These are phyloP conservation scores for Cystobasidium onofrii DNA, from an alignment of 768 basidiomycete species.

Conservation along the genomic window DNA sequence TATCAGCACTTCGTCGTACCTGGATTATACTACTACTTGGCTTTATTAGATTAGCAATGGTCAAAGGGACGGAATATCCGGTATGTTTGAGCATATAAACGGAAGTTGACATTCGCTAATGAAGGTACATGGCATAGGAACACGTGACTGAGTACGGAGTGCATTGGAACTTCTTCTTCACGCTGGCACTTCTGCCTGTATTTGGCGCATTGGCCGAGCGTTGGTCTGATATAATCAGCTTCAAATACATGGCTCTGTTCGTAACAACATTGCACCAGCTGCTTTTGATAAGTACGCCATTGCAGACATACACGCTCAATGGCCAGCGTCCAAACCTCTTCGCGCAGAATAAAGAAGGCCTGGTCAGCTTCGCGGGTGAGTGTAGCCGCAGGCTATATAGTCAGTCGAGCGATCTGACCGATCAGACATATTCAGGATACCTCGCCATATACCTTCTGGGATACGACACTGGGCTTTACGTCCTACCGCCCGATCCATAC, in stretches of 20 bases:
- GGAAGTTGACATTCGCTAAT: no score
- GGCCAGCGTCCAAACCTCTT: constrained; percentile 59
- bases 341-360: constrained; percentile 82
- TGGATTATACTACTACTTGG: constrained; percentile 66
- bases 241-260: constrained; percentile 58
- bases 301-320: constrained; percentile 60
- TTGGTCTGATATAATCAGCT: constrained; percentile 54
- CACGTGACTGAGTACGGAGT: constrained; percentile 92
- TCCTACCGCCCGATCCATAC: constrained; percentile 57
- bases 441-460: constrained; percentile 82
- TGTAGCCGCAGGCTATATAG: neutral
- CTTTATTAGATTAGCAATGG: constrained; percentile 65
- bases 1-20: constrained; percentile 55
- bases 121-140: no score
- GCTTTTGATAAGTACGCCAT: constrained; percentile 52
- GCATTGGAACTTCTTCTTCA: constrained; percentile 99
- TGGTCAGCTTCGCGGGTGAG: constrained; percentile 68
- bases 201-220: constrained; percentile 61
- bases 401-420: neutral
- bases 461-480: constrained; percentile 65
- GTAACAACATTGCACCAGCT: constrained; percentile 66
- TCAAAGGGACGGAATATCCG: constrained; percentile 90
- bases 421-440: constrained; percentile 57
- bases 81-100: constrained; percentile 57
- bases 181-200: constrained; percentile 69